Evolutionary conservation across 305 asterid genomes (phyloP), one percentile per base, ranked within the genome.

Genomic region (Fraxinus greggii): DNA sequence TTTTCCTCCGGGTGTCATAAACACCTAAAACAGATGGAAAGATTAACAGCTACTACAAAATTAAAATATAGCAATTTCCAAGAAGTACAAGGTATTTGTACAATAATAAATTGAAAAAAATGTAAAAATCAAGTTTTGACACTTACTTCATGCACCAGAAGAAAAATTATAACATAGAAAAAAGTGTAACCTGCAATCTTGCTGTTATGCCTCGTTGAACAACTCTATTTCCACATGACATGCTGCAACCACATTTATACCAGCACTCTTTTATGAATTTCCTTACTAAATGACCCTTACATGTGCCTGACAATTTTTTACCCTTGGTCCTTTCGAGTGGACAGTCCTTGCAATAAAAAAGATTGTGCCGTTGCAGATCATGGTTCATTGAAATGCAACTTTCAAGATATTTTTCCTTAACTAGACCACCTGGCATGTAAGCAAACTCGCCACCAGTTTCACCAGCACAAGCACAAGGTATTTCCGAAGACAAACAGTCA

Each of bases 231-330:
- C 96, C 92, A 70, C 97, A 93, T 10, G 78, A 81, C 72, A 85
- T 82, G 83, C 80, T 79, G 83, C 97, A 93, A 45, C 96, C 96
- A 87, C 97, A 93, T 79, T 89, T 90, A 76, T 76, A 79, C 96
- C 97, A 93, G 81, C 97, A 93, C 82, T 93, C 96, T 88, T 90
- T 93, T 77, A 93, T 88, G 85, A 93, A 93, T 32, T 82, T 89
- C 86, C 94, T 89, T 78, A 79, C 81, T 48, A 87, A 15, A 82
- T 93, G 97, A 80, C 97, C 94, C 81, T 86, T 89, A 86, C 97
- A 93, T 24, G 85, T 81, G 61, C 85, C 89, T 54, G 86, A 45
- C 40, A 40, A 28, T 77, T 75, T 89, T 70, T 85, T 85, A 48
- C 28, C 82, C 56, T 84, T 90, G 61, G 90, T 83, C 82, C 91